Evolutionary conservation across 441 rosid species (phyloP), one percentile per base, ranked within the genome.

Genomic region (Capsella rubella): DNA sequence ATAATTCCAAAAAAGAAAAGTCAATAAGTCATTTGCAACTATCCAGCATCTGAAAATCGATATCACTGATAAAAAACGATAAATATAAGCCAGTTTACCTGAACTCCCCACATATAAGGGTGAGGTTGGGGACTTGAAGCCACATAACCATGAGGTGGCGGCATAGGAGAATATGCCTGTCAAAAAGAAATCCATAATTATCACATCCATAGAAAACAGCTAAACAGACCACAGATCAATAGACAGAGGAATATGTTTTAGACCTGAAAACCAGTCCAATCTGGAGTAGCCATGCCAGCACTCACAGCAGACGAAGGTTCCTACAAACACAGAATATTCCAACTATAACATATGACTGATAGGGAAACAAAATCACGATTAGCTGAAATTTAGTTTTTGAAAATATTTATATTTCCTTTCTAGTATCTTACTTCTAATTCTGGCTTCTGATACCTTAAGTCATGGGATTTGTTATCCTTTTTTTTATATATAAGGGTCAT

Each of bases 61-160:
- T 40, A 67, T 18, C 11, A 50, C 78, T 9, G 39, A 8, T 15
- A 9, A 9, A 18, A 29, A 43, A n/a, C 12, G 9, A 21, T 11
- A 31, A 6, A 31, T 16, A 29, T 61, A 67, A 40, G 68, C 65
- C 5, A 35, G 62, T 28, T 53, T 83, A 93, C 98, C 97, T 91
- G 98, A 80, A 94, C 99, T 2, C 97, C 99, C 99, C 99, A 94
- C 99, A 95, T 92, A 78, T 95, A 95, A 60, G 99, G 97, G 75
- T 85, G 98, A 70, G 97, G 92, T 81, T 95, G 97, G 77, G 97
- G 97, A 81, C 90, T 95, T 64, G 97, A 89, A 14, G 97, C 97
- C 83, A 92, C 68, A 73, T 88, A 95, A 35, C 97, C 97, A 84
- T 87, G 97, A 12, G 97, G 94, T 61, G 97, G 94, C 68, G 94